phyloP scores from a whole-genome alignment of 352 stramenopile species.

The Blastocystis sp. region DNA sequence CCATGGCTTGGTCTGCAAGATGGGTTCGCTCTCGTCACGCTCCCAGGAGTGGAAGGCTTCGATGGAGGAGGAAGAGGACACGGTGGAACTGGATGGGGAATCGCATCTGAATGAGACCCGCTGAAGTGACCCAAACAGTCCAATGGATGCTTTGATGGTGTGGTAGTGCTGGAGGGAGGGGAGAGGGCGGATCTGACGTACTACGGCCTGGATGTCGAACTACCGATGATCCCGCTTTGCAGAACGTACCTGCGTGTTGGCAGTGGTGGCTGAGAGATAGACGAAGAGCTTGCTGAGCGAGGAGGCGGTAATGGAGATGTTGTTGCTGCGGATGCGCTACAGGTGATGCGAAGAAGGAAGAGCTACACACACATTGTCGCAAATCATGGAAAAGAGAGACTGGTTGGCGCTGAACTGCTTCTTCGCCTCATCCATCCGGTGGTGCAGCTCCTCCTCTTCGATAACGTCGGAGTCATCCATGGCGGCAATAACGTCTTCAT shows the following conservation, averaged over 20 bases:
- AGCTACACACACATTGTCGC: slow-evolving; percentile 47
- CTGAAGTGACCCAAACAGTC: too few relatives aligned
- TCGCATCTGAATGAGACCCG: too few relatives aligned
- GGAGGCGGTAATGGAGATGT: slow-evolving; percentile 45
- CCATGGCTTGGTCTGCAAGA: background rate
- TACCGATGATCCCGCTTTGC: background rate
- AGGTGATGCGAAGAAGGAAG: background rate
- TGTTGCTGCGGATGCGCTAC: slow-evolving; percentile 52
- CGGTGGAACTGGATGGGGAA: too few relatives aligned
- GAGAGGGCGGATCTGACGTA: background rate
- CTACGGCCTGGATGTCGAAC: slow-evolving; percentile 56
- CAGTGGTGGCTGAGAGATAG: slow-evolving; percentile 33
- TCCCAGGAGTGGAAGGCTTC: too few relatives aligned
- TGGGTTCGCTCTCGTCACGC: background rate
- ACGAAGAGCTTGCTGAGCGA: slow-evolving; percentile 46
- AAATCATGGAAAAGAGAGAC: slow-evolving; percentile 4
- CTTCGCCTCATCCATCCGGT: background rate
- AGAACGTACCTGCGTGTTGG: slow-evolving; percentile 21
- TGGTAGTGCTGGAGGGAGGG: slow-evolving; percentile 6
- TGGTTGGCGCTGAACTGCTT: background rate
- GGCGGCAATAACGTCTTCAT: slow-evolving; percentile 10
- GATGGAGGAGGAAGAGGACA: too few relatives aligned
- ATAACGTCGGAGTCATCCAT: background rate
- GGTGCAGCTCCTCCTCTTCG: background rate
- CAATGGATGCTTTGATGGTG: background rate